Conservation (phyloP, 2,329 filamentous ascomycete species). For the Botrytis tulipae region DNA sequence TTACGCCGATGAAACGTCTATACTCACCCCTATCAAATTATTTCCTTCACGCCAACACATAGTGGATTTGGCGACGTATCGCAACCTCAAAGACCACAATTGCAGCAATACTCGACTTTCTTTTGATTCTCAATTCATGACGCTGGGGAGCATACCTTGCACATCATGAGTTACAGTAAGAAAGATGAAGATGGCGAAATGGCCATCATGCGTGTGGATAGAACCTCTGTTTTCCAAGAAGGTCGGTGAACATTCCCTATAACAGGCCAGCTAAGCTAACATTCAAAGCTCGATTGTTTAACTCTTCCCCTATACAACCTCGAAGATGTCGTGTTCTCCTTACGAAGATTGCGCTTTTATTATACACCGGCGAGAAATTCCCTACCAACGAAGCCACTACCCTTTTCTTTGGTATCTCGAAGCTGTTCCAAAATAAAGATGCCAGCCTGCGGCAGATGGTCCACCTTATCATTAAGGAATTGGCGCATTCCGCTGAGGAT, state of each 20-base stretch:
- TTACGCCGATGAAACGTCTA: background rate
- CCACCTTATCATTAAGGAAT: conserved; percentile 95
- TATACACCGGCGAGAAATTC: conserved; percentile 97
- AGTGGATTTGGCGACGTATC: conserved; percentile 37
- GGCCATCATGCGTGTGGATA: conserved; percentile 93
- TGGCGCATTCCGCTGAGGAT: conserved; percentile 92
- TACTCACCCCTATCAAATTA: background rate
- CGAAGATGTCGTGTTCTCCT: conserved; percentile 96
- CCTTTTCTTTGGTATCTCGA: conserved; percentile 98
- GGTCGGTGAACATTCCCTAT: conserved; percentile 54
- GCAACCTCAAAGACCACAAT: conserved; percentile 23
- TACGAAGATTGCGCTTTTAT: conserved; percentile 92
- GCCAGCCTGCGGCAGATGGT: conserved; percentile 98
- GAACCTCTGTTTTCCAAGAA: conserved; percentile 98
- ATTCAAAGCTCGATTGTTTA: conserved; percentile 84
- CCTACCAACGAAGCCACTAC: conserved; percentile 96
- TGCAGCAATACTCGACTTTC: conserved; percentile 25
- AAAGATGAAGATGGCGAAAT: conserved; percentile 98
- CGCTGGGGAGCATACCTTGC: conserved; percentile 38
- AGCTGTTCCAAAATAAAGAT: conserved; percentile 99
- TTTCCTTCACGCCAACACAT: conserved; percentile 14
- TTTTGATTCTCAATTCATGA: conserved; percentile 37
- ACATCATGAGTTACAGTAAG: conserved; percentile 92
- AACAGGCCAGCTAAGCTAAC: conserved; percentile 41
- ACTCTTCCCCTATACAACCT: conserved; percentile 93